Evolutionary conservation across 2,329 filamentous ascomycete genomes (phyloP).

Genomic region (Cytospora piceae): DNA sequence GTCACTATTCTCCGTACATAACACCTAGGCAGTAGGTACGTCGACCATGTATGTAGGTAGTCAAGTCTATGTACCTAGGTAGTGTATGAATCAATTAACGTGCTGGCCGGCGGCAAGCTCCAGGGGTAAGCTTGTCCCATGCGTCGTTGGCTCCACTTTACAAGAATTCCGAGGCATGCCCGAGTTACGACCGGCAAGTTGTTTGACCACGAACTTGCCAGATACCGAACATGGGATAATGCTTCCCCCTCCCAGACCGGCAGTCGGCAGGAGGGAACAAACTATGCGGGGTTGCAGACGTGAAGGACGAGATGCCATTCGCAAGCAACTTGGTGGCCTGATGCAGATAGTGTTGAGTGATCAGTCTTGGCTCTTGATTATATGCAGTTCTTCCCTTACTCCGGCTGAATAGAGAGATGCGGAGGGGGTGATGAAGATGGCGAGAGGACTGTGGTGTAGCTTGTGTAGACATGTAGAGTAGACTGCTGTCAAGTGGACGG

Average conservation of each 20-base stretch:
- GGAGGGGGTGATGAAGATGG: background rate
- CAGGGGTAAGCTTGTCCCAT: background rate
- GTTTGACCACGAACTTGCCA: background rate
- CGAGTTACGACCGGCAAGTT: background rate
- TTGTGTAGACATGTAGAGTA: background rate
- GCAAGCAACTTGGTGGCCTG: conserved; percentile 9
- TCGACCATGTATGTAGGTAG: no score
- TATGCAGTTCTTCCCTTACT: conserved; percentile 4
- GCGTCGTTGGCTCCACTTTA: background rate
- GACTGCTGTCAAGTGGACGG: background rate
- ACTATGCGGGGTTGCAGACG: background rate
- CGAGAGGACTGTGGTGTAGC: background rate
- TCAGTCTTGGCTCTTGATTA: conserved; percentile 17
- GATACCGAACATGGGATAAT: background rate
- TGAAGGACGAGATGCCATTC: conserved; percentile 15
- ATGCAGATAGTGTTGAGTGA: conserved; percentile 11
- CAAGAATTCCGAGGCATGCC: background rate
- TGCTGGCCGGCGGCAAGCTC: background rate
- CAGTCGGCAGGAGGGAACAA: background rate
- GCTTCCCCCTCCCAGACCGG: background rate
- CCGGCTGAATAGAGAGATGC: conserved; percentile 21
- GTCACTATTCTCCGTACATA: no score
- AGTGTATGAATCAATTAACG: background rate
- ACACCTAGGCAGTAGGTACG: no score
- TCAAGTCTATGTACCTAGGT: no score